Conservation (phyloP, 495 filamentous ascomycete species). For the Chaetomidium leptoderma region DNA sequence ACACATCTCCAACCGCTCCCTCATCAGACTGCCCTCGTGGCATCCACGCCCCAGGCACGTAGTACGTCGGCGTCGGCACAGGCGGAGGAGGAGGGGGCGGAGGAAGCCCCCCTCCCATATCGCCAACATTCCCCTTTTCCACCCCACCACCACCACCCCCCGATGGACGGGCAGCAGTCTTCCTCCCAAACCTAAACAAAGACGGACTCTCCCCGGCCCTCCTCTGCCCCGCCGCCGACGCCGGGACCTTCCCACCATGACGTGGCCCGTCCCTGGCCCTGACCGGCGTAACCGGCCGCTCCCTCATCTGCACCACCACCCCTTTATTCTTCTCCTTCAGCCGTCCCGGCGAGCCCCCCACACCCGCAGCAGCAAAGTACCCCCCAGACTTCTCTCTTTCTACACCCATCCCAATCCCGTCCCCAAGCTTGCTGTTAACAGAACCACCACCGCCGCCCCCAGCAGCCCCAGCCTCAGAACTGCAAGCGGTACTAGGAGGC, state of each 20-base stretch:
- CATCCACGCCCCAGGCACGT: slow-evolving; percentile 10
- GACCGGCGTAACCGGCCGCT: neutral
- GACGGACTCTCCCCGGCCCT: neutral
- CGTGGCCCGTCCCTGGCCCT: neutral
- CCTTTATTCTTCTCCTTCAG: neutral
- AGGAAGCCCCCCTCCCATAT: neutral
- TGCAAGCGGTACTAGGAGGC: too few relatives aligned
- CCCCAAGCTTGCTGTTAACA: too few relatives aligned
- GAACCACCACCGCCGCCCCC: too few relatives aligned
- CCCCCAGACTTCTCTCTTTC: too few relatives aligned
- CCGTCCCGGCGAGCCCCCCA: neutral
- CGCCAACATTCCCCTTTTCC: neutral
- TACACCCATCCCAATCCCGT: too few relatives aligned
- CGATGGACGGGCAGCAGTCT: neutral
- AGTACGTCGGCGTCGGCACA: neutral
- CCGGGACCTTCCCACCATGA: neutral
- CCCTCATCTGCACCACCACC: neutral
- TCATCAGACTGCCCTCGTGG: neutral
- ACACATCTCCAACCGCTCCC: neutral
- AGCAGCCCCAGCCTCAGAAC: too few relatives aligned
- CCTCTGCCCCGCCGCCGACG: neutral
- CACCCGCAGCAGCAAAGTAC: neutral
- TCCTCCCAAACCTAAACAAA: neutral
- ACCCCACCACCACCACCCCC: neutral
- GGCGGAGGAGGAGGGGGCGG: slow-evolving; percentile 1